Conservation (phyloP, 2,329 filamentous ascomycete species). For the Nemania sp. region DNA sequence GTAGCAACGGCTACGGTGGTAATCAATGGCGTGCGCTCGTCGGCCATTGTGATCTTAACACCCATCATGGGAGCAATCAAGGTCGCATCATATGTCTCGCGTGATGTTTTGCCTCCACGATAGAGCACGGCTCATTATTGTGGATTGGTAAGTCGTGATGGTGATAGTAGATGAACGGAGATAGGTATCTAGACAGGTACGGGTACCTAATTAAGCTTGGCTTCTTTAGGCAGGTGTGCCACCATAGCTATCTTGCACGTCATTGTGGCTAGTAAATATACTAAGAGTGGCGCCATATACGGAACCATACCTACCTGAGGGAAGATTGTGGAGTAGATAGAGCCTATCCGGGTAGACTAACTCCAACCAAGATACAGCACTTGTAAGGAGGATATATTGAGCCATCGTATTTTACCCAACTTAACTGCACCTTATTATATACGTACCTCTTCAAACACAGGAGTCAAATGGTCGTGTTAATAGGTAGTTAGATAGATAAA, state of each 20-base stretch:
- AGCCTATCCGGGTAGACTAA: neutral
- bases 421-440: neutral
- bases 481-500: neutral
- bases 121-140: neutral
- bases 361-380: neutral
- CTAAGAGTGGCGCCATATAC: neutral
- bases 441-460: neutral
- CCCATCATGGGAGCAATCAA: slow-evolving; percentile 17
- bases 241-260: slow-evolving; percentile 26
- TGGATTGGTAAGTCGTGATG: neutral
- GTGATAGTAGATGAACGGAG: neutral
- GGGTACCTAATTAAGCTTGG: slow-evolving; percentile 3
- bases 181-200: neutral
- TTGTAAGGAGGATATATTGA: neutral
- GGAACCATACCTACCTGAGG: too few relatives aligned
- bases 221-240: slow-evolving; percentile 26
- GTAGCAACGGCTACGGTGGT: slow-evolving; percentile 69
- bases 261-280: slow-evolving; percentile 31
- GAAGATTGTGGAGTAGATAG: neutral
- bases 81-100: slow-evolving; percentile 7
- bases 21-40: slow-evolving; percentile 76
- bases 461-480: neutral
- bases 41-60: slow-evolving; percentile 53
- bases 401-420: neutral
- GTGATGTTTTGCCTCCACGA: neutral